phyloP scores from a whole-genome alignment of 1,284 basidiomycete genomes.

The Cutaneotrichosporon dermatis region DNA sequence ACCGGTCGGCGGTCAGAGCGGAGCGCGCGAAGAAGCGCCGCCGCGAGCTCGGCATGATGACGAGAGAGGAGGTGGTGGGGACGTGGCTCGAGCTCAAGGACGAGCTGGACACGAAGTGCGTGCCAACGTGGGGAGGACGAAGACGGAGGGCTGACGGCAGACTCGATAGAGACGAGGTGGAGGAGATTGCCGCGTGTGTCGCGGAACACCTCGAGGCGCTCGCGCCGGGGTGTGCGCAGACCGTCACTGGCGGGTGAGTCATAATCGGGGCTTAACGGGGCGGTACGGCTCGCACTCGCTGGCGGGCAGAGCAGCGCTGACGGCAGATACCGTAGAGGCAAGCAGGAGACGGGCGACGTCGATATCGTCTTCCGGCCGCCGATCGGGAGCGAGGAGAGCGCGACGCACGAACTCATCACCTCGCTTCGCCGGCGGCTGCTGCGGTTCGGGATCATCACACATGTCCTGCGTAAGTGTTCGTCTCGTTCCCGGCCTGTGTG shows the following conservation, averaged over 20 bases:
- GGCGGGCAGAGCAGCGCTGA: neutral
- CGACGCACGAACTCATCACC: slow-evolving; percentile 25
- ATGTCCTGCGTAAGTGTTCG: slow-evolving; percentile 42
- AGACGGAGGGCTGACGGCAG: slow-evolving; percentile 15
- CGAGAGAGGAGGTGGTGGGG: slow-evolving; percentile 41
- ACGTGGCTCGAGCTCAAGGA: slow-evolving; percentile 43
- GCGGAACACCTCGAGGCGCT: slow-evolving; percentile 40
- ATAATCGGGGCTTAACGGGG: neutral
- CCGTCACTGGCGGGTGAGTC: slow-evolving; percentile 42
- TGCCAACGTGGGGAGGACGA: neutral
- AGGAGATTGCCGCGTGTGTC: slow-evolving; percentile 40
- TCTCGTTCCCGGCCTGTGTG: neutral
- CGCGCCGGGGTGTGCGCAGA: slow-evolving; percentile 37
- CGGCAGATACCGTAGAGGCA: slow-evolving; percentile 43
- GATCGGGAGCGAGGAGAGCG: slow-evolving; percentile 17
- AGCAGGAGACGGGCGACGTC: slow-evolving; percentile 41
- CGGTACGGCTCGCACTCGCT: too few species aligned
- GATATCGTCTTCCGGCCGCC: slow-evolving; percentile 46
- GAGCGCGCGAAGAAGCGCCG: slow-evolving; percentile 32
- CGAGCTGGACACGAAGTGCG: slow-evolving; percentile 41
- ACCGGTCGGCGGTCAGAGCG: slow-evolving; percentile 12
- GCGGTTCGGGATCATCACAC: slow-evolving; percentile 40
- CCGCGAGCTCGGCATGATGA: slow-evolving; percentile 41
- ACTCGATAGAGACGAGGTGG: slow-evolving; percentile 42
- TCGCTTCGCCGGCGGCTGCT: slow-evolving; percentile 34